Conservation (phyloP, 805 yeast genomes). For the Kazachstania bromeliacearum region DNA sequence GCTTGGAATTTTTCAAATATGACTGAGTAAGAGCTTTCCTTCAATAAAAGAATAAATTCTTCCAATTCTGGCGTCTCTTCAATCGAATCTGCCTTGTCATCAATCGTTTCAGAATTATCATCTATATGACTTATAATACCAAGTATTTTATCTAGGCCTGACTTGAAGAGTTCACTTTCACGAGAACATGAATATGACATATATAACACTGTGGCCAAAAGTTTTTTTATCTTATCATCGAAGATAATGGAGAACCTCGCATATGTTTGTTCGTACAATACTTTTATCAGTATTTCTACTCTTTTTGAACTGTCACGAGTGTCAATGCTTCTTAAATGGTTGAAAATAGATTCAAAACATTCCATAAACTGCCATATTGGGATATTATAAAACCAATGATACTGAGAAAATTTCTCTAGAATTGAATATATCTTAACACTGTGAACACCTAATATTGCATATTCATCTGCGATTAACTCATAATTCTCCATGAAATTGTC, state of each 20-base stretch:
- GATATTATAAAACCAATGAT: conserved; percentile 52
- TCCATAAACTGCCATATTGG: conserved; percentile 38
- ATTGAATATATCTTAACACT: conserved; percentile 43
- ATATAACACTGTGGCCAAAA: conserved; percentile 36
- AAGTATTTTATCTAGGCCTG: background rate
- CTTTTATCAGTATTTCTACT: conserved; percentile 27
- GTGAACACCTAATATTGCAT: conserved; percentile 45
- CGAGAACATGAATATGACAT: conserved; percentile 9
- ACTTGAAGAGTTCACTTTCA: background rate
- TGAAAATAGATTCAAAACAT: conserved; percentile 29
- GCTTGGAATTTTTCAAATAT: conserved; percentile 1
- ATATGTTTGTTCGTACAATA: conserved; percentile 41
- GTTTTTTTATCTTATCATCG: conserved; percentile 35
- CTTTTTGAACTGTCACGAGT: conserved; percentile 10
- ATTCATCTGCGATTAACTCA: conserved; percentile 39
- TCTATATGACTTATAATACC: background rate
- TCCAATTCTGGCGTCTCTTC: background rate
- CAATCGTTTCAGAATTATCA: background rate
- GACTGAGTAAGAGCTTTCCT: background rate
- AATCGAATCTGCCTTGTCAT: background rate
- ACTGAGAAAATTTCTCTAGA: conserved; percentile 33
- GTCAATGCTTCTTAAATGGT: too few species aligned
- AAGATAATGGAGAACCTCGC: conserved; percentile 39
- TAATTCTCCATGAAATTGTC: conserved; percentile 45
- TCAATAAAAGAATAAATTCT: background rate